Evolutionary conservation across 345 rosid genomes (phyloP).

Genomic region (Passiflora organensis): DNA sequence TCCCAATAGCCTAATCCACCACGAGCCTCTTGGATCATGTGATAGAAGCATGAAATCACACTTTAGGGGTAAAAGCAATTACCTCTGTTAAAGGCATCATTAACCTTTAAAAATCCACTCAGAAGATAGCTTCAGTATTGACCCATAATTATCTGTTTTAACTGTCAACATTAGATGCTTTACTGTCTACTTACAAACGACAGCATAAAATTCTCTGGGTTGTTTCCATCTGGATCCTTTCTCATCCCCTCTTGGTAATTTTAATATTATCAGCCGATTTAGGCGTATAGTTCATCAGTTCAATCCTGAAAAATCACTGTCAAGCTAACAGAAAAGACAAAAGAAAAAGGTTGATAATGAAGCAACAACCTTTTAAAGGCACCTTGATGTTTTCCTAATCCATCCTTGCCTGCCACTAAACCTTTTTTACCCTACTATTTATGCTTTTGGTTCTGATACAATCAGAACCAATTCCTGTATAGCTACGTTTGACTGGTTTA

Average conservation of each 20-base stretch:
- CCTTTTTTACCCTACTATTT: too few relatives aligned
- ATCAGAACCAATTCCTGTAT: too few relatives aligned
- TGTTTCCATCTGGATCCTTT: constrained; percentile 14
- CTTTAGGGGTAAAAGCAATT: not conserved
- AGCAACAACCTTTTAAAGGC: constrained; percentile 2
- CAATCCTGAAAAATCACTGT: too few relatives aligned
- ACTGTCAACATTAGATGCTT: constrained; percentile 18
- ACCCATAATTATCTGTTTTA: constrained; percentile 19
- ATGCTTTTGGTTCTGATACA: too few relatives aligned
- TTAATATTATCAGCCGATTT: not conserved
- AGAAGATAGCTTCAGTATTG: constrained; percentile 12
- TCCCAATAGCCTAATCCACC: not conserved
- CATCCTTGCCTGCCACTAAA: constrained; percentile 2
- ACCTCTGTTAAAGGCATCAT: constrained; percentile 10
- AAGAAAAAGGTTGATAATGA: constrained; percentile 7
- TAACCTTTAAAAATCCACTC: constrained; percentile 8
- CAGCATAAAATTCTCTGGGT: not conserved
- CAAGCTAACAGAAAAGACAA: not conserved
- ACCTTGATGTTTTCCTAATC: constrained; percentile 3
- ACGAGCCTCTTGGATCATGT: constrained; percentile 3
- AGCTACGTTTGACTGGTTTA: too few relatives aligned
- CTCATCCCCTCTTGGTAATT: constrained; percentile 6
- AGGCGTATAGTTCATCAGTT: not conserved
- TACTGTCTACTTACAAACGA: constrained; percentile 13
- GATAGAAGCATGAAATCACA: constrained; percentile 2